Evolutionary conservation across 306 rosid species (phyloP).

Genomic region (Cucurbita moschata): DNA sequence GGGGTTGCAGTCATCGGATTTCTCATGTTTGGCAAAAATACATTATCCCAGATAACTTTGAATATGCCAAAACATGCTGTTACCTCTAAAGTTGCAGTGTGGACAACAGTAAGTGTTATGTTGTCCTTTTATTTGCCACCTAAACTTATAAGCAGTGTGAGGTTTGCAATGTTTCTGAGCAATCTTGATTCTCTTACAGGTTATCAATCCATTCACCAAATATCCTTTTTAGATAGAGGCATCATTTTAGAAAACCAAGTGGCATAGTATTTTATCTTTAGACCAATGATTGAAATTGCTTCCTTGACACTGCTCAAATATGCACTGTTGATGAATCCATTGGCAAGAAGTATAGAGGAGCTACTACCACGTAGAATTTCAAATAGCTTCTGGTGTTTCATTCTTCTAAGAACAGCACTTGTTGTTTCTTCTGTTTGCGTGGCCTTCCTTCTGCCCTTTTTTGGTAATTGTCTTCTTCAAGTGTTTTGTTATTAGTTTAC

Average conservation of each 20-base stretch:
- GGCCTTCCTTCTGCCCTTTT: slow-evolving; percentile 67
- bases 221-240: slow-evolving; percentile 38
- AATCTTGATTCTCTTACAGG: slow-evolving; percentile 29
- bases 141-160: not conserved
- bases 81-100: slow-evolving; percentile 45
- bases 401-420: slow-evolving; percentile 49
- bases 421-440: slow-evolving; percentile 49
- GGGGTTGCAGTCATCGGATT: slow-evolving; percentile 47
- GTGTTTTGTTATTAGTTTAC: slow-evolving; percentile 4
- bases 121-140: not conserved
- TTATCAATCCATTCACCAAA: slow-evolving; percentile 62
- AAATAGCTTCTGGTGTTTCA: slow-evolving; percentile 36
- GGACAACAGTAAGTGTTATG: slow-evolving; percentile 54
- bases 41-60: slow-evolving; percentile 57
- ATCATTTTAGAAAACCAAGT: not conserved
- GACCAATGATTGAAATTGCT: slow-evolving; percentile 1
- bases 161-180: slow-evolving; percentile 14
- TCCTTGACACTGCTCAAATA: slow-evolving; percentile 46
- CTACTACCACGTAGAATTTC: slow-evolving; percentile 41
- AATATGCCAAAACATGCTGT: slow-evolving; percentile 45
- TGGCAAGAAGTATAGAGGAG: slow-evolving; percentile 76
- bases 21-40: slow-evolving; percentile 59
- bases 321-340: slow-evolving; percentile 70
- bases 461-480: slow-evolving; percentile 31
- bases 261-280: not conserved